Base-by-base conservation (phyloP, 2,329 filamentous ascomycete genomes). In the Neoascochyta sp. region DNA sequence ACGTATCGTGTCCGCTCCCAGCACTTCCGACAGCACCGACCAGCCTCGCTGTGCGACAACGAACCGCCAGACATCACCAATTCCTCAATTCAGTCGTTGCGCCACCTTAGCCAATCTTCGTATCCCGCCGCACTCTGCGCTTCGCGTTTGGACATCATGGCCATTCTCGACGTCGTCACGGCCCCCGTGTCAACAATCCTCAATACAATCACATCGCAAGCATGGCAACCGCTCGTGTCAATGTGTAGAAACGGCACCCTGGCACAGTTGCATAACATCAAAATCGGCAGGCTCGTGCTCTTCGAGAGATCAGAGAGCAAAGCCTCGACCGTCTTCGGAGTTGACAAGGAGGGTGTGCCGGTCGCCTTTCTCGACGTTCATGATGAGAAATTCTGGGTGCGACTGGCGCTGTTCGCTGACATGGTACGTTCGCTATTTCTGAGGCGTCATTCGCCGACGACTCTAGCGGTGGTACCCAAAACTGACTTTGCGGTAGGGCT, bases 321-420 rank as follows among this genome's bases (percentile, higher is more conserved):
- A 39, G 53, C 63, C 9, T 65, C 62, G 10, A 53, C 63, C 62
- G 71, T 49, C 45, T 73, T 52, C 52, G 61, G 41, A 47, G 57
- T 49, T 20, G 63, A 64, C 32, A 52, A 59, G 5, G 62, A 62
- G 32, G 63, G 56, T 10, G 41, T 53, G 10, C 69, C 68, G 14
- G 64, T 66, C 19, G 70, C 77, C 3, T 73, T 79, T 45, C 61
- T 86, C 18, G 67, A 72, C 9, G 71, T 86, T 7, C 73, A 75
- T 52, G 75, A 75, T 47, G 80, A 84, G 41, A 69, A 77, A 16
- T 85, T 86, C 54, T 86, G 81, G 81, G 71, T 83, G 50, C 73
- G 81, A 22, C 60, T 84, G 29, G 70, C 81, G 24, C 62, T 86
- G 16, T 83, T 84, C 51, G 79, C 76, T 20, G 82, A 86, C 57